Evolutionary conservation across 1,284 basidiomycete species (phyloP).

Genomic region (Puccinia triticina): DNA sequence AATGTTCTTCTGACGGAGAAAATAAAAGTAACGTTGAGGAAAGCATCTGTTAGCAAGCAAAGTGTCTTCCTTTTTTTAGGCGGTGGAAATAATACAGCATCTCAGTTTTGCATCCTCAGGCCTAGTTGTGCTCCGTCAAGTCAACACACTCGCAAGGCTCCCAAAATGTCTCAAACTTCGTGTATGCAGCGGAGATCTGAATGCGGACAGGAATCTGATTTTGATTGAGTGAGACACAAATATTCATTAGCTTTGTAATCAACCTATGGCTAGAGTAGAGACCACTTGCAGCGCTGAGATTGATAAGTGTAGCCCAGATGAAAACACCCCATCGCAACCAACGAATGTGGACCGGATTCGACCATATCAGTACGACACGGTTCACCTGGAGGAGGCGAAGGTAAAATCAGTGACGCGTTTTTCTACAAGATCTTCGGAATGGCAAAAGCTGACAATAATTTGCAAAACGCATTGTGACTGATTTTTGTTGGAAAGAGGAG

Average conservation of each 20-base stretch:
- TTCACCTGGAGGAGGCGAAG: conserved; percentile 10
- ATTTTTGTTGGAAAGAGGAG: background rate
- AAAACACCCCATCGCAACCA: conserved; percentile 17
- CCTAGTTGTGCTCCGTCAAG: background rate
- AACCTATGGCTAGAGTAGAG: background rate
- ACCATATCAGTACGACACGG: conserved; percentile 29
- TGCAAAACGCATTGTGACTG: conserved; percentile 35
- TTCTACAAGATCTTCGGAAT: background rate
- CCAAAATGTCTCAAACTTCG: background rate
- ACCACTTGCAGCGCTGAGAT: conserved; percentile 12
- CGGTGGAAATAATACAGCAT: background rate
- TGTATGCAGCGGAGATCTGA: background rate
- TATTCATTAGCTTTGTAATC: background rate
- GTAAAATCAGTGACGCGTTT: background rate
- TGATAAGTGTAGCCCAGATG: conserved; percentile 11
- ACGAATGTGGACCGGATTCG: conserved; percentile 4
- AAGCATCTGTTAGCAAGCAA: conserved; percentile 18
- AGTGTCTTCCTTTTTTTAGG: conserved; percentile 7
- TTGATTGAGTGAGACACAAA: background rate
- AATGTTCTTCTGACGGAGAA: conserved; percentile 18
- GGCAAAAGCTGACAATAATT: conserved; percentile 4
- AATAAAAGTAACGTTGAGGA: conserved; percentile 8
- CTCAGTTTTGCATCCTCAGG: background rate
- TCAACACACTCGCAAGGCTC: conserved; percentile 24
- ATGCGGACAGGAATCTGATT: conserved; percentile 6